Conservation (phyloP, 75 land plant species). For the Picea glauca region DNA sequence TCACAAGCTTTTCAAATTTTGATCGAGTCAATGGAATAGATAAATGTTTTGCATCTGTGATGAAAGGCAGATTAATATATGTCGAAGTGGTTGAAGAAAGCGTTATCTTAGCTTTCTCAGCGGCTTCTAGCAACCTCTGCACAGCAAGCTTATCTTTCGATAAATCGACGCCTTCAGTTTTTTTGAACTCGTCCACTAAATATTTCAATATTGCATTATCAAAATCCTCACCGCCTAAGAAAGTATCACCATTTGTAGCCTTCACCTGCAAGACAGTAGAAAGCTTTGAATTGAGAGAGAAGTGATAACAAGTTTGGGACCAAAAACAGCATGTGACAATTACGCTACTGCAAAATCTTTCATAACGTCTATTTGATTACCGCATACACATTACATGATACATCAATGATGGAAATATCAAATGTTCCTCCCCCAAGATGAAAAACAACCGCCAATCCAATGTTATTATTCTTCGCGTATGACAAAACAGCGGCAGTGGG, state of each 20-base stretch:
- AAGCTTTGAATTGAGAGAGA: not conserved
- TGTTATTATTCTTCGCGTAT: slow-evolving; percentile 65
- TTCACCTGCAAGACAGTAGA: slow-evolving; percentile 30
- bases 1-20: slow-evolving; percentile 63
- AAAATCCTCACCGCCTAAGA: slow-evolving; percentile 76
- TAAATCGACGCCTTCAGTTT: slow-evolving; percentile 58
- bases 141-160: slow-evolving; percentile 62
- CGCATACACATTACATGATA: slow-evolving; percentile 63
- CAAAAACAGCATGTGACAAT: not conserved
- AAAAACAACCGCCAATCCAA: slow-evolving; percentile 58
- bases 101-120: slow-evolving; percentile 76
- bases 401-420: slow-evolving; percentile 67
- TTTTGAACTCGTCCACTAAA: slow-evolving; percentile 63
- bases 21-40: slow-evolving; percentile 58
- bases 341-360: not conserved
- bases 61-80: slow-evolving; percentile 74
- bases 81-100: slow-evolving; percentile 74
- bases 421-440: slow-evolving; percentile 83
- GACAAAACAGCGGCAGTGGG: slow-evolving; percentile 77
- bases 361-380: slow-evolving; percentile 11
- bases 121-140: slow-evolving; percentile 73
- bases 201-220: slow-evolving; percentile 64
- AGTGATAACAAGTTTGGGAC: not conserved
- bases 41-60: slow-evolving; percentile 78
- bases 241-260: slow-evolving; percentile 62